These are phyloP conservation scores for Kluyveromyces siamensis DNA, from an alignment of 805 yeast genomes.

Conservation along the genomic window DNA sequence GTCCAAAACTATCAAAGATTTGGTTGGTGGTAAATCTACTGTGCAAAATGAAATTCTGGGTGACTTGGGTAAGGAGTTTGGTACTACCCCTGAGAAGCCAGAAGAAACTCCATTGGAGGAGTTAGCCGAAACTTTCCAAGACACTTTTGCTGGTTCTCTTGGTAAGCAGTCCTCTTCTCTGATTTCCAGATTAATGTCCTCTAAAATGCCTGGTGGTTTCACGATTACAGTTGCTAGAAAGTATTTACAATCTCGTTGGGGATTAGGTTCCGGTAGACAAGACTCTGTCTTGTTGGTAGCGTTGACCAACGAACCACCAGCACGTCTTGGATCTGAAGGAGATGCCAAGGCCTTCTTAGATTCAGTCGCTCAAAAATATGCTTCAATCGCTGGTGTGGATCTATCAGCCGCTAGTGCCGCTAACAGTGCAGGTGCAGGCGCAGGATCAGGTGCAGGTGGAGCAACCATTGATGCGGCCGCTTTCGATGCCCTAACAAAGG, in stretches of 20 bases:
- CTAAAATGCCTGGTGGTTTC: conserved; percentile 99
- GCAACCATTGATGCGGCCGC: conserved; percentile 94
- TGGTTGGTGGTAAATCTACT: conserved; percentile 97
- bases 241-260: conserved; percentile 86
- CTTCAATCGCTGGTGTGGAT: conserved; percentile 70
- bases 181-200: conserved; percentile 82
- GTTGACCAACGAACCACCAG: conserved; percentile 81
- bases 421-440: conserved; percentile 39
- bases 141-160: conserved; percentile 73
- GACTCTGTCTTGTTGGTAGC: conserved; percentile 81
- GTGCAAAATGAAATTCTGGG: conserved; percentile 98
- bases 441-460: conserved; percentile 60
- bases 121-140: conserved; percentile 92
- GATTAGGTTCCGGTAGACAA: conserved; percentile 89
- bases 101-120: conserved; percentile 96
- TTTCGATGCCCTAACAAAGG: conserved; percentile 55
- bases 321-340: conserved; percentile 74
- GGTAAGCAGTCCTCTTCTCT: conserved; percentile 92
- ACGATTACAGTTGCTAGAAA: conserved; percentile 87
- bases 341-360: conserved; percentile 92
- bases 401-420: conserved; percentile 58
- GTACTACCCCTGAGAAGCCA: conserved; percentile 97
- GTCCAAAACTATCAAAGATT: conserved; percentile 90
- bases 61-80: conserved; percentile 97
- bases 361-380: conserved; percentile 72